A percentile compares a stretch with the other conserved stretches of the same genome.
These are phyloP conservation scores for Nitzschia sp. DNA, from an alignment of 108 stramenopile genomes.

Conservation along the genomic window DNA sequence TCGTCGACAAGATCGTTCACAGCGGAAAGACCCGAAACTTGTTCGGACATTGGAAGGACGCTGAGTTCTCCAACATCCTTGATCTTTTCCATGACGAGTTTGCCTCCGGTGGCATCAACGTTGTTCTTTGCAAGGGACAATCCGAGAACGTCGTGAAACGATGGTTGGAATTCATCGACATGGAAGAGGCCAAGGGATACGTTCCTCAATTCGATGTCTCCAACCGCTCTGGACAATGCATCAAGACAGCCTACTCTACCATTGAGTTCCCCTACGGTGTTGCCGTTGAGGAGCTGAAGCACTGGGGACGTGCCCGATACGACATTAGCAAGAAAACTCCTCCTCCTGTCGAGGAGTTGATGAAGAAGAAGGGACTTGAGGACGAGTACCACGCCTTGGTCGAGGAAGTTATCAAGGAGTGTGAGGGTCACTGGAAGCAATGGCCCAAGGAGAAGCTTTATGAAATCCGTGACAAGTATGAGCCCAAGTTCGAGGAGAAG, in stretches of 20 bases:
- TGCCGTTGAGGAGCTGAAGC: slow-evolving; percentile 51
- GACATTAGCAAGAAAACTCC: slow-evolving; percentile 48
- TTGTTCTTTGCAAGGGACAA: slow-evolving; percentile 47
- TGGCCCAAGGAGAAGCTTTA: slow-evolving; percentile 51
- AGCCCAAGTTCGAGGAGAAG: slow-evolving; percentile 45
- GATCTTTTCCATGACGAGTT: slow-evolving; percentile 55
- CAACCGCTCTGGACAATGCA: slow-evolving; percentile 42
- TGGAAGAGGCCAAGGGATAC: slow-evolving; percentile 28
- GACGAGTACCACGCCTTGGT: slow-evolving; percentile 43
- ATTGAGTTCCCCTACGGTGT: slow-evolving; percentile 55
- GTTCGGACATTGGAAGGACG: slow-evolving; percentile 53
- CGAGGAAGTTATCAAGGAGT: slow-evolving; percentile 31
- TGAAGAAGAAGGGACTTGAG: slow-evolving; percentile 33
- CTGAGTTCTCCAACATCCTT: slow-evolving; percentile 35
- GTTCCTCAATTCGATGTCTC: slow-evolving; percentile 54
- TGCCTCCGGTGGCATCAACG: slow-evolving; percentile 40
- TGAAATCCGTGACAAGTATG: slow-evolving; percentile 33
- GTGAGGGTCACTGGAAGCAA: slow-evolving; percentile 32
- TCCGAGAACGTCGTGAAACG: slow-evolving; percentile 35
- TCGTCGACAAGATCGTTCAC: slow-evolving; percentile 38
- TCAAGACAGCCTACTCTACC: slow-evolving; percentile 45
- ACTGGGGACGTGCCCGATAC: slow-evolving; percentile 33
- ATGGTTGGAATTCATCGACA: slow-evolving; percentile 59
- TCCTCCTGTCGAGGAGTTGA: slow-evolving; percentile 40
- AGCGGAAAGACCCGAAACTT: slow-evolving; percentile 34